phyloP scores from a whole-genome alignment of 2,329 filamentous ascomycete species.

The Cryphonectria carpinicola region DNA sequence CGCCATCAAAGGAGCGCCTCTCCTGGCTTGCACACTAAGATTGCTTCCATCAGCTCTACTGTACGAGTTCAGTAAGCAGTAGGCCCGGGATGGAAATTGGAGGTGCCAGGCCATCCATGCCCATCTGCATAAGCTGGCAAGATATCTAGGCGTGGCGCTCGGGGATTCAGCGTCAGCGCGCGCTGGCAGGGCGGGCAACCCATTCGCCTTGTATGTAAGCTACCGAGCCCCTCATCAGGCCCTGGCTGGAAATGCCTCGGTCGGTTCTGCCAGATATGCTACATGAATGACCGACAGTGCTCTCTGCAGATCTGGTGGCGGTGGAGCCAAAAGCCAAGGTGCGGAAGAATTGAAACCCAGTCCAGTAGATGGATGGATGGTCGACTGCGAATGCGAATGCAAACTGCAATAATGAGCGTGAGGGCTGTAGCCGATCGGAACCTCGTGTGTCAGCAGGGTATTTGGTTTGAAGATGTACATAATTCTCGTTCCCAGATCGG shows the following conservation, averaged over 20 bases:
- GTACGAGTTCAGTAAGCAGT: constrained; percentile 3
- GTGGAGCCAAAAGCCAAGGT: not conserved
- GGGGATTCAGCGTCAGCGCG: not conserved
- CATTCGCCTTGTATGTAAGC: constrained; percentile 3
- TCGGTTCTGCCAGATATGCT: not conserved
- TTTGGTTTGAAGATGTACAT: too few relatives aligned
- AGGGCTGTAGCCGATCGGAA: too few relatives aligned
- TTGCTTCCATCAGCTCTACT: not conserved
- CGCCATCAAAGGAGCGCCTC: not conserved
- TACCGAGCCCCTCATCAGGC: not conserved
- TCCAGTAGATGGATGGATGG: not conserved
- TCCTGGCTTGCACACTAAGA: not conserved
- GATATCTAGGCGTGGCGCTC: not conserved
- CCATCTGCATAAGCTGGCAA: not conserved
- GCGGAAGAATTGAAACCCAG: not conserved
- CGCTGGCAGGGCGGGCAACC: not conserved
- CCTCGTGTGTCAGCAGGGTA: too few relatives aligned
- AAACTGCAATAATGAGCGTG: too few relatives aligned
- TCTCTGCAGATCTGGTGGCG: not conserved
- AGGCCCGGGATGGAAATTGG: constrained; percentile 7
- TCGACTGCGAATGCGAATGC: too few relatives aligned
- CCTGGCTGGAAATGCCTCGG: not conserved
- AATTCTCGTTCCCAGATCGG: too few relatives aligned
- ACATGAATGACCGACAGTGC: not conserved
- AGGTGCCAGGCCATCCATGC: not conserved